Percentiles rank a stretch among this genome's conserved stretches.
These are phyloP conservation scores for Cystoisospora suis DNA, from an alignment of 169 alveolate genomes.

Conservation along the genomic window DNA sequence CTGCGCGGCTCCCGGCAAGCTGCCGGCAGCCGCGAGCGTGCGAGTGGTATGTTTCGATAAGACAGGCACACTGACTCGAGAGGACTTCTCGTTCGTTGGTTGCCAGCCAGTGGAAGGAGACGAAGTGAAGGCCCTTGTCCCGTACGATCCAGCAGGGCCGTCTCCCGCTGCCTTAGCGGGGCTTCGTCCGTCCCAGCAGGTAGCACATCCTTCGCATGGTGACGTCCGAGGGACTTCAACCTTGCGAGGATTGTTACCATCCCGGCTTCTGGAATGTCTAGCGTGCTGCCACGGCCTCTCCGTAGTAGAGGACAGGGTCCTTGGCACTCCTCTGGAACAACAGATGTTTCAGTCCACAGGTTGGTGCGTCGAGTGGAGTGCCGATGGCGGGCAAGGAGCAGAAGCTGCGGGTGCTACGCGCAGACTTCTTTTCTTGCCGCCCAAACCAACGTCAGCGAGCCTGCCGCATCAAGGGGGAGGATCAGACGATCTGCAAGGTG, in stretches of 20 bases:
- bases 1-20: conserved; percentile 41
- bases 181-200: no score
- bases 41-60: conserved; percentile 43
- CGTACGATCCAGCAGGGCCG: neutral
- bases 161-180: no score
- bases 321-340: neutral
- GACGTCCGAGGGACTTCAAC: neutral
- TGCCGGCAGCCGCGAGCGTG: conserved; percentile 45
- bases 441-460: neutral
- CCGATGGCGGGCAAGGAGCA: neutral
- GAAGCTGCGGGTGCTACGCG: neutral
- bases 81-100: conserved; percentile 23
- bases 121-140: neutral
- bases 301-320: neutral
- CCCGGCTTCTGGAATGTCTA: neutral
- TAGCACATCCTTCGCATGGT: neutral
- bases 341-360: conserved; percentile 26
- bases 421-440: neutral
- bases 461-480: neutral
- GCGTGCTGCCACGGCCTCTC: neutral
- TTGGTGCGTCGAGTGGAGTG: neutral
- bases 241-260: neutral
- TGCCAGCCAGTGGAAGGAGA: conserved; percentile 29
- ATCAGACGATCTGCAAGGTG: neutral
- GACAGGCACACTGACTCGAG: conserved; percentile 51